Evolutionary conservation across 129 eudicot species (phyloP), one percentile per base, ranked within the genome.

Genomic region (Glebionis coronaria): DNA sequence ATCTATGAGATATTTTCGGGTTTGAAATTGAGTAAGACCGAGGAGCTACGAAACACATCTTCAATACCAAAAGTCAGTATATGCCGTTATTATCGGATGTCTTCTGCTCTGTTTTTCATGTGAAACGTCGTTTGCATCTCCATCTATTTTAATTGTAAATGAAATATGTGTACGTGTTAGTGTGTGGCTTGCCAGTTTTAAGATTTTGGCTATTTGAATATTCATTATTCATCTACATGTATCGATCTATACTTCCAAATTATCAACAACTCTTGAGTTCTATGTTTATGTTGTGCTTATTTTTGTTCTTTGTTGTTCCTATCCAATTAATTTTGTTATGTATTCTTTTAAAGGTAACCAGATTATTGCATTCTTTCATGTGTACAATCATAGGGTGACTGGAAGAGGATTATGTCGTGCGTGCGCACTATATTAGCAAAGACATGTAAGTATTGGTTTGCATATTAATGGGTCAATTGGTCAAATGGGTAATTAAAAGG

Each of bases 231-330:
- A 74, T 77, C 73, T 82, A 60, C 67, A 64, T 23, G 25, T 23
- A 1, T 23, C 96, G 88, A 97, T 82, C 96, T 76, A 84, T 93
- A 69, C 98, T 93, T 93, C 98, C 95, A 82, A 95, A 93, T 82
- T 93, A 93, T 78, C 98, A 88, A 79, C 87, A 95, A 56, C 95
- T 93, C 68, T 81, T 93, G 86, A 88, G 98, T 75, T 93, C 98
- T 73, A 82, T 62, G 77, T n/a, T n/a, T n/a, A n/a, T n/a, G n/a
- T n/a, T n/a, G n/a, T n/a, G n/a, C n/a, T n/a, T n/a, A n/a, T n/a
- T n/a, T n/a, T n/a, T n/a, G n/a, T n/a, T n/a, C n/a, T n/a, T n/a
- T n/a, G n/a, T n/a, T n/a, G n/a, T n/a, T n/a, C n/a, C n/a, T n/a
- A n/a, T n/a, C n/a, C n/a, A n/a, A n/a, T n/a, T n/a, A n/a, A n/a